Percentiles rank a stretch among this genome's conserved stretches.
Conservation (phyloP, 345 rosid genomes). For the Rhodamnia rubescens region DNA sequence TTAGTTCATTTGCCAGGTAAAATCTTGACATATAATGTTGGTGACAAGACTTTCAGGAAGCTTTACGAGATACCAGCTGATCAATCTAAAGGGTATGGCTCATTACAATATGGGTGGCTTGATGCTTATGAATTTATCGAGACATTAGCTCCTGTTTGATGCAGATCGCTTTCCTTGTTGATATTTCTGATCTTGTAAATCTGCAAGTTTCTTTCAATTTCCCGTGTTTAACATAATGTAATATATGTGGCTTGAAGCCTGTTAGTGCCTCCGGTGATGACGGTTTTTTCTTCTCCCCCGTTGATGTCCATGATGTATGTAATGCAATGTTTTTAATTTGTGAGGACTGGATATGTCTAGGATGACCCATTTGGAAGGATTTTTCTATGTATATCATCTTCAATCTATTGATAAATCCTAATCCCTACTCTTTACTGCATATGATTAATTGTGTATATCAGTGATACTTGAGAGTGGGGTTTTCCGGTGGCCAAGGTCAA, state of each 20-base stretch:
- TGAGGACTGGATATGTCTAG: background rate
- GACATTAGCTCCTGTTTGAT: slow-evolving; percentile 11
- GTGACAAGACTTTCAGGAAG: slow-evolving; percentile 2
- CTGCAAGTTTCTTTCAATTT: background rate
- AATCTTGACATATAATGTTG: slow-evolving; percentile 9
- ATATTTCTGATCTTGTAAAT: background rate
- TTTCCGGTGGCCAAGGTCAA: background rate
- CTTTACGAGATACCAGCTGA: slow-evolving; percentile 1
- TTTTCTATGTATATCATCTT: background rate
- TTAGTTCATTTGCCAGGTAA: slow-evolving; percentile 18
- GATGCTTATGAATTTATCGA: slow-evolving; percentile 17
- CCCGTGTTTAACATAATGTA: background rate
- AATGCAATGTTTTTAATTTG: background rate
- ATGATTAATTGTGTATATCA: background rate
- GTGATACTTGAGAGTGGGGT: background rate
- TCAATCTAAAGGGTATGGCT: background rate
- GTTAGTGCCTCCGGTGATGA: background rate
- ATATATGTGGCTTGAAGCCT: background rate
- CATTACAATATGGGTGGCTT: slow-evolving; percentile 10
- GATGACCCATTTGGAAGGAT: background rate
- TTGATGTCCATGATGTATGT: background rate
- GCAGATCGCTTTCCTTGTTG: background rate
- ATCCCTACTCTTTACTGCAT: background rate
- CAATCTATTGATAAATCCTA: background rate
- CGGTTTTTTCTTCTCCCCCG: background rate